Conservation (phyloP, 805 yeast species). For the Komagataella mondaviorum region DNA sequence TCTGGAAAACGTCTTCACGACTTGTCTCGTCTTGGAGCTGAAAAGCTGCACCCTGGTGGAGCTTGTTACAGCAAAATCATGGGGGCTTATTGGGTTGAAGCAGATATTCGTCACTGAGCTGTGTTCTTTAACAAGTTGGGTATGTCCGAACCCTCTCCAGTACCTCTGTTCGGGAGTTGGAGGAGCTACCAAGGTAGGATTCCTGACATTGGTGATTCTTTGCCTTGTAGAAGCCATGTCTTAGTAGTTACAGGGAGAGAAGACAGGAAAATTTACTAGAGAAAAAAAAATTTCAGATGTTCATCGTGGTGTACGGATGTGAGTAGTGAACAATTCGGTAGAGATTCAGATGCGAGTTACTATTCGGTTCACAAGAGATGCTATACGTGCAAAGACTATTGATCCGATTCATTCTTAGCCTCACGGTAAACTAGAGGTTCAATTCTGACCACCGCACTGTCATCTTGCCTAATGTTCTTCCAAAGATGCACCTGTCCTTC, state of each 20-base stretch:
- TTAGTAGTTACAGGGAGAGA: neutral
- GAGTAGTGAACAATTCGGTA: slow-evolving; percentile 1
- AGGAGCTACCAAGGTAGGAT: slow-evolving; percentile 68
- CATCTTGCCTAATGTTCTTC: neutral
- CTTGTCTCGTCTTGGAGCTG: slow-evolving; percentile 89
- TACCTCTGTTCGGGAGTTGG: slow-evolving; percentile 88
- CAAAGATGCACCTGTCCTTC: neutral
- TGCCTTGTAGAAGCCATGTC: slow-evolving; percentile 65
- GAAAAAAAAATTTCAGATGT: neutral
- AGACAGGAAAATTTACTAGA: neutral
- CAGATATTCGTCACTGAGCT: slow-evolving; percentile 80
- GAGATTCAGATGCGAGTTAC: neutral
- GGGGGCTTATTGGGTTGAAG: slow-evolving; percentile 77
- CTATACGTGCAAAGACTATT: no score
- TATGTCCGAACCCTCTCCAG: slow-evolving; percentile 78
- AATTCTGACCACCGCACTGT: neutral
- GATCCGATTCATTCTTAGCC: no score
- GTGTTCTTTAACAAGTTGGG: slow-evolving; percentile 87
- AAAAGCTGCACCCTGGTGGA: slow-evolving; percentile 87
- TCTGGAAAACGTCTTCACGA: slow-evolving; percentile 69
- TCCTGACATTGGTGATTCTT: slow-evolving; percentile 50
- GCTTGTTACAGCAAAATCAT: slow-evolving; percentile 88
- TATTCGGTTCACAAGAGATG: neutral
- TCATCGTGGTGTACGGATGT: slow-evolving; percentile 7
- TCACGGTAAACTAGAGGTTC: no score